Percentiles rank a stretch among this genome's conserved stretches.
Evolutionary conservation across 176 grass and related monocot species (phyloP).

Genomic region (Stipa capillata): DNA sequence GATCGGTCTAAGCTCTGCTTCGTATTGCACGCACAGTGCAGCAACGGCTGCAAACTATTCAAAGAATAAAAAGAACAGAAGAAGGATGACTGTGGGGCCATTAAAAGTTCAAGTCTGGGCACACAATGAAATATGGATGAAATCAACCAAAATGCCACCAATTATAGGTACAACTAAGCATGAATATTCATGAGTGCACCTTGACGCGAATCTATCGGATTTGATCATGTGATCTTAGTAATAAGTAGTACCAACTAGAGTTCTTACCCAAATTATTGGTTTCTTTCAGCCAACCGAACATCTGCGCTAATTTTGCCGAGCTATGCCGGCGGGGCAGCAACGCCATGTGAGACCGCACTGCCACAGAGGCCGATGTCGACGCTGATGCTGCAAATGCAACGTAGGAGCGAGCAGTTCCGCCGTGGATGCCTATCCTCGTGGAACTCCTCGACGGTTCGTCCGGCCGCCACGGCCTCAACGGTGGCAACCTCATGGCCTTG

Average conservation of each 20-base stretch:
- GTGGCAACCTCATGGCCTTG: slow-evolving; percentile 1
- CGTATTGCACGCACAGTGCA: too few relatives aligned
- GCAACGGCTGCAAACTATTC: too few relatives aligned
- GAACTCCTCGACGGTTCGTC: slow-evolving; percentile 44
- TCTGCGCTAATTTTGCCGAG: not conserved
- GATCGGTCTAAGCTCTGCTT: too few relatives aligned
- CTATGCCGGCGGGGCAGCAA: not conserved
- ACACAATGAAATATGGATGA: not conserved
- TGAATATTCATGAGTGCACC: too few relatives aligned
- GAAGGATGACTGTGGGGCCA: too few relatives aligned
- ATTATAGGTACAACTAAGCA: not conserved
- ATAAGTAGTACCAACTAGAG: too few relatives aligned
- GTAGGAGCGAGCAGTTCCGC: slow-evolving; percentile 18
- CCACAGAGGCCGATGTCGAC: not conserved
- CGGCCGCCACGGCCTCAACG: slow-evolving; percentile 13
- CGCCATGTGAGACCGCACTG: not conserved
- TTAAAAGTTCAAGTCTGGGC: too few relatives aligned
- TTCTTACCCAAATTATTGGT: not conserved
- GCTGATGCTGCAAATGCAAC: not conserved
- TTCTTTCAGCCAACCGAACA: not conserved
- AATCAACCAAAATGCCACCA: not conserved
- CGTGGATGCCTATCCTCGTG: slow-evolving; percentile 47
- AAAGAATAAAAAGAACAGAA: too few relatives aligned
- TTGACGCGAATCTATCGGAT: too few relatives aligned
- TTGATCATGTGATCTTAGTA: too few relatives aligned